Evolutionary conservation across 805 yeast genomes (phyloP).

Genomic region (Hanseniaspora pseudoguilliermondii): DNA sequence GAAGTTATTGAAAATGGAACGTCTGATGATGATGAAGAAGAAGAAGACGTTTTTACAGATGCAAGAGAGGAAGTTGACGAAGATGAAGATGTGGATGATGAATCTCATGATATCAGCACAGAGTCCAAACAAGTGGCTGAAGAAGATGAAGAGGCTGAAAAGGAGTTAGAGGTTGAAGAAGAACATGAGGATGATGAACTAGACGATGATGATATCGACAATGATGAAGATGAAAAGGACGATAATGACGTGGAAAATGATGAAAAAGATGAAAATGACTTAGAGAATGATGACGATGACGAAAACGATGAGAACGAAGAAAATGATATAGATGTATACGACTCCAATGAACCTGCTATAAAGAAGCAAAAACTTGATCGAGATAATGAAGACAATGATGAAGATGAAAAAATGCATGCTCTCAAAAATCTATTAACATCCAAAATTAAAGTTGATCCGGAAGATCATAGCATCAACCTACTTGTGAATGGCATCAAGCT

Average conservation of each 20-base stretch:
- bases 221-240: background rate
- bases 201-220: slow-evolving; percentile 15
- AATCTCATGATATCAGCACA: background rate
- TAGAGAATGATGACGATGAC: slow-evolving; percentile 10
- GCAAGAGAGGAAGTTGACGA: slow-evolving; percentile 13
- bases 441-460: slow-evolving; percentile 26
- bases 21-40: slow-evolving; percentile 14
- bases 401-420: slow-evolving; percentile 19
- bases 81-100: slow-evolving; percentile 9
- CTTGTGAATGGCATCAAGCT: slow-evolving; percentile 61
- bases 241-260: slow-evolving; percentile 14
- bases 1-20: slow-evolving; percentile 2
- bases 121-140: slow-evolving; percentile 8
- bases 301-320: slow-evolving; percentile 4
- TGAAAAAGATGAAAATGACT: slow-evolving; percentile 9
- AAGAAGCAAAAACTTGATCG: slow-evolving; percentile 5
- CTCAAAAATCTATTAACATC: slow-evolving; percentile 16
- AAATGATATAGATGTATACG: slow-evolving; percentile 15
- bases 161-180: slow-evolving; percentile 11
- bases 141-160: slow-evolving; percentile 12
- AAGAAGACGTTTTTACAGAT: slow-evolving; percentile 11
- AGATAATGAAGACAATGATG: slow-evolving; percentile 8
- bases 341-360: background rate
- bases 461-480: slow-evolving; percentile 31
- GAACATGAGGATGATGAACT: slow-evolving; percentile 8